phyloP scores from a whole-genome alignment of 805 yeast species.

The Metschnikowia lunata region DNA sequence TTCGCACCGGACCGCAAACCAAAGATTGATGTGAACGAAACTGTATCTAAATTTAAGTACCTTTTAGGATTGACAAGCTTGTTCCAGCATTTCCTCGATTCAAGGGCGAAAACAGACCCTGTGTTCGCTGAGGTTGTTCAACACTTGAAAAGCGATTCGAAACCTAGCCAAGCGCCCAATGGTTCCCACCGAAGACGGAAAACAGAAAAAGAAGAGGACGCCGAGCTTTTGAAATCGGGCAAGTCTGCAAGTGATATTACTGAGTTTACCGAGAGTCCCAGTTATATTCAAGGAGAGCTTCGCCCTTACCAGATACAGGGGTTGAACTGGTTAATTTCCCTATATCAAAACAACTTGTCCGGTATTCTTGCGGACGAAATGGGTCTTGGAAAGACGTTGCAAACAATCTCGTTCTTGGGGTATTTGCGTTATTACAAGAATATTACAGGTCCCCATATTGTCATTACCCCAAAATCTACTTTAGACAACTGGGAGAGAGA shows the following conservation, averaged over 20 bases:
- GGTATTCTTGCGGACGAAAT: constrained; percentile 84
- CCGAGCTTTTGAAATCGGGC: constrained; percentile 62
- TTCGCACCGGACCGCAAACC: constrained; percentile 32
- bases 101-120: constrained; percentile 60
- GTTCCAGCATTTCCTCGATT: constrained; percentile 64
- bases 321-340: constrained; percentile 68
- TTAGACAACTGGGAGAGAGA: constrained; percentile 79
- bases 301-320: constrained; percentile 80
- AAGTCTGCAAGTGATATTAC: constrained; percentile 26
- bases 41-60: constrained; percentile 64
- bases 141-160: constrained; percentile 23
- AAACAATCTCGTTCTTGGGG: constrained; percentile 73
- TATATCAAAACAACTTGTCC: constrained; percentile 62
- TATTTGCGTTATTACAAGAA: constrained; percentile 59
- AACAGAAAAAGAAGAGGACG: constrained; percentile 77
- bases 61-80: constrained; percentile 60
- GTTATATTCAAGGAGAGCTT: constrained; percentile 52
- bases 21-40: constrained; percentile 51
- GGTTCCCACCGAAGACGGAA: constrained; percentile 52
- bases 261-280: constrained; percentile 50
- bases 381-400: constrained; percentile 82
- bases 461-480: constrained; percentile 77
- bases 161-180: constrained; percentile 6
- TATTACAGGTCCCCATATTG: constrained; percentile 67
- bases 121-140: constrained; percentile 50